A percentile compares a stretch with the other conserved stretches of the same genome.
phyloP scores from a whole-genome alignment of 164 flowering plant species.

The Stephania japonica region DNA sequence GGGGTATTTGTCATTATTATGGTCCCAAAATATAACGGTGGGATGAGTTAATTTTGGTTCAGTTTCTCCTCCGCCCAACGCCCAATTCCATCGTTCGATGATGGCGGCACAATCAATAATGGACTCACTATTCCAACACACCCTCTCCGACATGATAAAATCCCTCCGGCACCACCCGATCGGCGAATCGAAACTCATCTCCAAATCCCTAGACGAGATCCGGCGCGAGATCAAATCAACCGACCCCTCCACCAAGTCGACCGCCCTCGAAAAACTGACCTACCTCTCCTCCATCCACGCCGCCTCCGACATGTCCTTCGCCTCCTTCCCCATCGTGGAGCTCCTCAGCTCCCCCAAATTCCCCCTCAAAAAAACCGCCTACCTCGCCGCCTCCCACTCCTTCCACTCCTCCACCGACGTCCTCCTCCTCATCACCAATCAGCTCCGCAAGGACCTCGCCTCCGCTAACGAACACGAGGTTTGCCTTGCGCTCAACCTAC shows the following conservation, averaged over 20 bases:
- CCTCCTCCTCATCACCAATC: conserved; percentile 70
- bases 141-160: conserved; percentile 77
- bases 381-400: conserved; percentile 66
- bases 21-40: no score
- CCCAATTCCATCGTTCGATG: no score
- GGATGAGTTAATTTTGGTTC: no score
- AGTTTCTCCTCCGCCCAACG: no score
- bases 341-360: conserved; percentile 56
- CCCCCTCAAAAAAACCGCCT: conserved; percentile 58
- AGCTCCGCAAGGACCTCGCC: conserved; percentile 72
- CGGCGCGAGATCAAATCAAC: conserved; percentile 79
- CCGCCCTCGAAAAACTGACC: conserved; percentile 77
- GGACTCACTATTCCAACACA: conserved; percentile 82
- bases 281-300: conserved; percentile 61
- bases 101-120: conserved; percentile 59
- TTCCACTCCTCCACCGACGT: conserved; percentile 66
- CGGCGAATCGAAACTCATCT: conserved; percentile 43
- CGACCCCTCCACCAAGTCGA: conserved; percentile 62
- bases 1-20: no score
- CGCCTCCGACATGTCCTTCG: conserved; percentile 68
- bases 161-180: conserved; percentile 52
- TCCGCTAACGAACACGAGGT: conserved; percentile 53
- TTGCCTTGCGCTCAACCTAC: conserved; percentile 57
- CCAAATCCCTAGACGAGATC: conserved; percentile 68
- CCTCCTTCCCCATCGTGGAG: conserved; percentile 81